Base-by-base conservation (phyloP, 2,329 filamentous ascomycete species). In the Nemania diffusa region DNA sequence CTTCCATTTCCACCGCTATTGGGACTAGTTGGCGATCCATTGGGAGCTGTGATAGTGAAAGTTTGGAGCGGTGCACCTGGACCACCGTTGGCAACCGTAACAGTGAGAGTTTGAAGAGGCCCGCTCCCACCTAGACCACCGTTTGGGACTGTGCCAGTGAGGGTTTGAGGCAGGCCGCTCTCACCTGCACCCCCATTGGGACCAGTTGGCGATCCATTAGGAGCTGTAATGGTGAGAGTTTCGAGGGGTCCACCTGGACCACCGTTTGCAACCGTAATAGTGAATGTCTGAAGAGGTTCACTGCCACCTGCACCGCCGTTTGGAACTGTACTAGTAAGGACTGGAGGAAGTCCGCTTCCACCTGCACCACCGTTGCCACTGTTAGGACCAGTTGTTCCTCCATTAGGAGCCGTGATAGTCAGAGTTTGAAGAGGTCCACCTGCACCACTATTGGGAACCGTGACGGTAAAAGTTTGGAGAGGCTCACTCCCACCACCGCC, bases 161-260 rank as follows among this genome's bases (percentile, higher is more conserved):
- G 13, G 0, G 65, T 68, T n/a, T 65, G 62, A 11, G 57, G 44
- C 50, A 63, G 51, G 17, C 60, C 44, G 2, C 24, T 63, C 34
- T 24, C 63, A 50, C 44, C 24, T 4, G 11, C 4, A n/a, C 59
- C 29, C 2, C 42, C 62, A 34, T 26, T 52, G 13, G 67, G 50
- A 9, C 60, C 48, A 15, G 32, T 62, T 51, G 61, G 40, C 42
- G 46, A 65, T 13, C 32, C 65, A 6, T 59, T 64, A n/a, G 64
- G 64, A 8, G 27, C 56, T 7, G 68, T 69, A 34, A 69, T 22
- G 17, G 68, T 69, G 13, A 68, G 51, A 3, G 68, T 69, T 52
- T 62, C 59, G 9, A 62, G 48, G 22, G 55, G 65, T 42, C 29
- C 64, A 17, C 57, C 40, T 5, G 11, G 13, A 24, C 58, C 58